Percentiles rank a stretch among this genome's conserved stretches.
Conservation (phyloP, 2,329 filamentous ascomycete genomes). For the Paramyrothecium roridum region DNA sequence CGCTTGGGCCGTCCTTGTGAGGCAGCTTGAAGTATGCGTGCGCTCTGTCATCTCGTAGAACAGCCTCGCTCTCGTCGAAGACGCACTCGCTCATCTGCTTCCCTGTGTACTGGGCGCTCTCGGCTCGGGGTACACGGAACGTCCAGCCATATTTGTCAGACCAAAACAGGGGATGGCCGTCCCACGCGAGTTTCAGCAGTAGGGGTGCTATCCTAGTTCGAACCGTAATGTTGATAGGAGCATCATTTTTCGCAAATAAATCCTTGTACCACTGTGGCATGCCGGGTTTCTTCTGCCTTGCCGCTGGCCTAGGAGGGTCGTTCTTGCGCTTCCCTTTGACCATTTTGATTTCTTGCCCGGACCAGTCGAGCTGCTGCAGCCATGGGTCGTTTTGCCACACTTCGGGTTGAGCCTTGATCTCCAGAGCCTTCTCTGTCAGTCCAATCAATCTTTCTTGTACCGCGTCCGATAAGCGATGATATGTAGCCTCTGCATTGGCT, state of each 20-base stretch:
- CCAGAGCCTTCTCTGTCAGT: constrained; percentile 73
- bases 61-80: constrained; percentile 70
- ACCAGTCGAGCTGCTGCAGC: constrained; percentile 93
- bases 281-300: constrained; percentile 87
- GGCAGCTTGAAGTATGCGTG: constrained; percentile 87
- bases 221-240: constrained; percentile 74
- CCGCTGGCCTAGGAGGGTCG: constrained; percentile 73
- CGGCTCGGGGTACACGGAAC: constrained; percentile 67
- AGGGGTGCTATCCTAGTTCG: constrained; percentile 85
- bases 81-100: constrained; percentile 73
- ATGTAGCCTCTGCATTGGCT: constrained; percentile 78
- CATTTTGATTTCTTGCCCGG: constrained; percentile 87
- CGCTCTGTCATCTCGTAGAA: constrained; percentile 62
- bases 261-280: constrained; percentile 97
- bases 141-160: constrained; percentile 92
- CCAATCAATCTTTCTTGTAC: constrained; percentile 72
- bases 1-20: constrained; percentile 87
- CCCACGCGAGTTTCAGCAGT: constrained; percentile 81
- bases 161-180: constrained; percentile 87
- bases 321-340: constrained; percentile 86
- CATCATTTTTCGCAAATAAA: constrained; percentile 67
- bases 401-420: constrained; percentile 65
- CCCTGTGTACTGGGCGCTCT: constrained; percentile 62
- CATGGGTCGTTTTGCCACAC: constrained; percentile 81
- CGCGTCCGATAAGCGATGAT: constrained; percentile 71